Evolutionary conservation across 2,329 filamentous ascomycete genomes (phyloP), one percentile per base, ranked within the genome.

Genomic region (Pezicula carpinea): DNA sequence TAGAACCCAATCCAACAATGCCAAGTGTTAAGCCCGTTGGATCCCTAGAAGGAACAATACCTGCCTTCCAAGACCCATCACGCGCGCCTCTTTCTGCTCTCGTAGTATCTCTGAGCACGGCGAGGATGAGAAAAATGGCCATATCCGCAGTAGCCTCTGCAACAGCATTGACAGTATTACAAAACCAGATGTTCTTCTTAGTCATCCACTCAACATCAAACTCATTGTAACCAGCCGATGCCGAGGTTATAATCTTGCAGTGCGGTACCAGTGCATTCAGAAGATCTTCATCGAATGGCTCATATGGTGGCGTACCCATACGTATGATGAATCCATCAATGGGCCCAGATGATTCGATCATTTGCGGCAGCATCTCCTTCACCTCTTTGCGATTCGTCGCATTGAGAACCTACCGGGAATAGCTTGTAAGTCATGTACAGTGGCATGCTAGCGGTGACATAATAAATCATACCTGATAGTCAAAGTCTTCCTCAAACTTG

Each of bases 1-100:
- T 92, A 4, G 87, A 86, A 17, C 88, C 88, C 85, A 92, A 89
- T 4, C 88, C 88, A 29, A 92, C 66, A 49, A 92, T 88, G 0
- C 88, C 88, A 4, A 78, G 59, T 2, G 22, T 49, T 38, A 51
- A 19, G 6, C 44, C 51, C 7, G 63, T 59, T 1, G 74, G 72
- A 54, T 76, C 73, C 6, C 57, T 60, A 4, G 62, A 62, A 0
- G 70, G 69, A 0, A 66, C 56, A 39, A 66, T 47, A 6, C 55
- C 58, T 0, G 57, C 54, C 43, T 65, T 66, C 70, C 71, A 76
- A 0, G 49, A 54, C 0, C 71, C 73, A 0, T 57, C 53, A 2
- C 67, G 58, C 0, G 64, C 56, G 10, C 59, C 62, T 39, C 59
- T 66, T 53, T 74, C 69, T 3, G 66, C 66, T 1, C 60, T 55